Percentiles rank a stretch among this genome's conserved stretches.
Conservation (phyloP, 331 rosid species). For the Malus hybrid region DNA sequence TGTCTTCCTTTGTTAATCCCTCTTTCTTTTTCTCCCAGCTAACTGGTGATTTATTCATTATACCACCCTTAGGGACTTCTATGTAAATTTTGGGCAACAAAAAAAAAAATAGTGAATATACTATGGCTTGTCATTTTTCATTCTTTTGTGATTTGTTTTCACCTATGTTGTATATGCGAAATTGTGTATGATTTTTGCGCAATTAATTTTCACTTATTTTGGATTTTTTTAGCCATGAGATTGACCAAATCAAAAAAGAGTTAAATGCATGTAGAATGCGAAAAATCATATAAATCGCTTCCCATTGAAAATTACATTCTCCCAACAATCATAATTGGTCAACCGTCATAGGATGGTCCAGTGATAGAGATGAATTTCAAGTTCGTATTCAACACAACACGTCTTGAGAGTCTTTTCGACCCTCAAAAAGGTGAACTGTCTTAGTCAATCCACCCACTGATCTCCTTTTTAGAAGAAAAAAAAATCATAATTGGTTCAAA, state of each 20-base stretch:
- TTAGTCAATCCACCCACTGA: too few relatives aligned
- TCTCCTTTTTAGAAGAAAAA: too few relatives aligned
- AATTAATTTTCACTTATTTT: not conserved
- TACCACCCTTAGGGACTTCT: conserved; percentile 38
- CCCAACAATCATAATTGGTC: too few relatives aligned
- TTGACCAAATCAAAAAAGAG: not conserved
- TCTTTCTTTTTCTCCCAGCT: conserved; percentile 17
- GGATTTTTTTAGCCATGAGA: too few relatives aligned
- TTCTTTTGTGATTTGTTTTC: not conserved
- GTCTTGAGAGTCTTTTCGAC: too few relatives aligned
- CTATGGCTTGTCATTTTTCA: conserved; percentile 23
- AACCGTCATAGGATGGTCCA: too few relatives aligned
- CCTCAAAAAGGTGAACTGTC: rapidly evolving
- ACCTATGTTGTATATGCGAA: not conserved
- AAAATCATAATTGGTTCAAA: not conserved
- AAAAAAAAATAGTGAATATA: conserved; percentile 52
- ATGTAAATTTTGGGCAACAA: conserved; percentile 47
- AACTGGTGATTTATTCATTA: conserved; percentile 50
- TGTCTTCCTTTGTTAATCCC: conserved; percentile 29
- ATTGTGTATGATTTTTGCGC: not conserved
- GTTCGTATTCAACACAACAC: too few relatives aligned
- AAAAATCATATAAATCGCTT: too few relatives aligned
- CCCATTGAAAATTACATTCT: too few relatives aligned
- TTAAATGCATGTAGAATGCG: too few relatives aligned
- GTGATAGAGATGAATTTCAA: too few relatives aligned